These are phyloP conservation scores for Rehmannia glutinosa DNA, from an alignment of 257 asterid species.

Conservation along the genomic window DNA sequence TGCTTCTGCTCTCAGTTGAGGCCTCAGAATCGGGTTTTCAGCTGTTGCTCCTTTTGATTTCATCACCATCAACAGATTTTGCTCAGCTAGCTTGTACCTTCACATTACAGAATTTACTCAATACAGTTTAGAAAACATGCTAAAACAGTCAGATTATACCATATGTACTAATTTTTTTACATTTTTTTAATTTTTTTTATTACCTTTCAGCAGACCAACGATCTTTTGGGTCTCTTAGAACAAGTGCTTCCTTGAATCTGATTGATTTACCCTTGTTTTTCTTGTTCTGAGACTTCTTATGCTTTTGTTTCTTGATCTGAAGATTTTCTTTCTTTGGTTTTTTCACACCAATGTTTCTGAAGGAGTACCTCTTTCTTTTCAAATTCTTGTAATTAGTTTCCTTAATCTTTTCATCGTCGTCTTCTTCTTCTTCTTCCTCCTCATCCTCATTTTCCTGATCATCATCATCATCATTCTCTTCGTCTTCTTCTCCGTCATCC, in stretches of 20 bases:
- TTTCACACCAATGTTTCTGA: conserved; percentile 46
- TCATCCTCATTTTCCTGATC: conserved; percentile 28
- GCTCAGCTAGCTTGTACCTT: conserved; percentile 84
- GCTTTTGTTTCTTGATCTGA: conserved; percentile 25
- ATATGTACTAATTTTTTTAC: background rate
- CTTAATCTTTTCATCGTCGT: conserved; percentile 21
- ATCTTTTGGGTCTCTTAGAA: conserved; percentile 67
- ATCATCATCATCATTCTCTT: conserved; percentile 28
- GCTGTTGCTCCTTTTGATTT: conserved; percentile 64
- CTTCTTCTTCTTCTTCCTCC: conserved; percentile 18
- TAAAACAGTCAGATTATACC: too few species aligned
- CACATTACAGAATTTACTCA: conserved; percentile 12
- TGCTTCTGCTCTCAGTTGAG: conserved; percentile 85
- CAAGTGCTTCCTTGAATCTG: conserved; percentile 45
- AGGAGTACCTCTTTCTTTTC: conserved; percentile 70
- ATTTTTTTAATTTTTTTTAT: background rate
- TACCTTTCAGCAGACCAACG: conserved; percentile 97
- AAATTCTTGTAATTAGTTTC: conserved; percentile 30
- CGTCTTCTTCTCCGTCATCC: conserved; percentile 14
- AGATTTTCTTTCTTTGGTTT: conserved; percentile 42
- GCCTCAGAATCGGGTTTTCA: conserved; percentile 68
- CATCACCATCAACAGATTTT: conserved; percentile 79
- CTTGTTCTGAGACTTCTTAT: conserved; percentile 22
- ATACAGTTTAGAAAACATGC: background rate
- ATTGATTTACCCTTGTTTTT: conserved; percentile 23